Percentiles rank a stretch among this genome's conserved stretches.
Conservation (phyloP, 2,329 filamentous ascomycete species). For the Exophiala alcalophila region DNA sequence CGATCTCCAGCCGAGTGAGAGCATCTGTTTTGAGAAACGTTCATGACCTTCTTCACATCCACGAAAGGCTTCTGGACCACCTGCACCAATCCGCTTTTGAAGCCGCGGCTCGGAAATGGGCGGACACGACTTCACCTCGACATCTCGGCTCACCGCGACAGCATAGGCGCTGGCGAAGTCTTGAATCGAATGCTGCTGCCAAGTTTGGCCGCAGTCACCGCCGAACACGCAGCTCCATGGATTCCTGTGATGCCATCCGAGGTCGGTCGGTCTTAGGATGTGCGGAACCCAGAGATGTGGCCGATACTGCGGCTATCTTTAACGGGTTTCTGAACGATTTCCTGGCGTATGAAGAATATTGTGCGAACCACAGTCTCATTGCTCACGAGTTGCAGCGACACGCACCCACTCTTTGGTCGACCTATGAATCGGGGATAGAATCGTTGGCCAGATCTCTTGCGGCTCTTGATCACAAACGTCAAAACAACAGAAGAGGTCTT, state of each 20-base stretch:
- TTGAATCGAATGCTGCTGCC: constrained; percentile 44
- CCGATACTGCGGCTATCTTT: constrained; percentile 55
- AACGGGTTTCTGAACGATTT: constrained; percentile 71
- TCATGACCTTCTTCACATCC: constrained; percentile 74
- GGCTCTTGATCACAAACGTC: constrained; percentile 63
- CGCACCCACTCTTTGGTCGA: constrained; percentile 69
- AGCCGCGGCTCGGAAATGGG: constrained; percentile 28
- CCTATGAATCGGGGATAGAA: constrained; percentile 82
- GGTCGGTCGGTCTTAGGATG: constrained; percentile 16
- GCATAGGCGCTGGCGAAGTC: constrained; percentile 27
- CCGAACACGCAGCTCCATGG: constrained; percentile 22
- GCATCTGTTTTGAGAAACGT: constrained; percentile 76
- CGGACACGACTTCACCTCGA: constrained; percentile 26
- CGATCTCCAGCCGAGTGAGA: constrained; percentile 61
- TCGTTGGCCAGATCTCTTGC: constrained; percentile 71
- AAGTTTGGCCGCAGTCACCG: constrained; percentile 11
- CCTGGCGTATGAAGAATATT: constrained; percentile 87
- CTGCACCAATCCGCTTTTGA: constrained; percentile 55
- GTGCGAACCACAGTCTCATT: constrained; percentile 83
- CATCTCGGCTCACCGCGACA: constrained; percentile 23
- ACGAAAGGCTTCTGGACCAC: constrained; percentile 75
- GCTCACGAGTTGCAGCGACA: constrained; percentile 70
- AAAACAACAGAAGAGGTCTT: constrained; percentile 68
- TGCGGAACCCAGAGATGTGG: constrained; percentile 54
- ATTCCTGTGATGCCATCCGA: constrained; percentile 19